Evolutionary conservation across 2,329 filamentous ascomycete species (phyloP).

Genomic region (Arthrobotrys megalospora): DNA sequence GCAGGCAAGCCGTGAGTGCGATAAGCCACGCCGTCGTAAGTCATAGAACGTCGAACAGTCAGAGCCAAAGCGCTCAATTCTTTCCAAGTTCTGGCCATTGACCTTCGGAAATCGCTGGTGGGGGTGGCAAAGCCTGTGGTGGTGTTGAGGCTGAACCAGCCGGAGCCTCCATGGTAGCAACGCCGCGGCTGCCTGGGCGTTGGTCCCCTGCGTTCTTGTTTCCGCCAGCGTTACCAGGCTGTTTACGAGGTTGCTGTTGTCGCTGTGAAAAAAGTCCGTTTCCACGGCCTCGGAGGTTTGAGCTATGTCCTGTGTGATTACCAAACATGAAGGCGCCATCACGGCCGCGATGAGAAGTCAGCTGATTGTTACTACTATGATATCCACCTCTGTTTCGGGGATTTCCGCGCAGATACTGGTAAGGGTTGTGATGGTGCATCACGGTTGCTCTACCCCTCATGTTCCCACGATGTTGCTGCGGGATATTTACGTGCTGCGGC

Average conservation of each 20-base stretch:
- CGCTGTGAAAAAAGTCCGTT: slow-evolving; percentile 28
- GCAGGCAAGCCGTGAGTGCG: not conserved
- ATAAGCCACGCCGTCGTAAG: not conserved
- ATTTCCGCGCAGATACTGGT: not conserved
- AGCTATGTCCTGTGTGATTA: slow-evolving; percentile 41
- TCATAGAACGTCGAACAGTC: not conserved
- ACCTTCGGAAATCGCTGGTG: slow-evolving; percentile 27
- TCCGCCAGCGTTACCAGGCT: slow-evolving; percentile 4
- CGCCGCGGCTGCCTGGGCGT: not conserved
- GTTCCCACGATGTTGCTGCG: not conserved
- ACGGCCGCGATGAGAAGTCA: slow-evolving; percentile 32
- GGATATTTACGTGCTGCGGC: not conserved
- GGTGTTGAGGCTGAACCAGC: not conserved
- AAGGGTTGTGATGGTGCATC: not conserved
- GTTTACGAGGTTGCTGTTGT: slow-evolving; percentile 21
- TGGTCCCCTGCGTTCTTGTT: slow-evolving; percentile 4
- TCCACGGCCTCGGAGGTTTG: slow-evolving; percentile 2
- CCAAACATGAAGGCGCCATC: slow-evolving; percentile 2
- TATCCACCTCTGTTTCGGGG: slow-evolving; percentile 24
- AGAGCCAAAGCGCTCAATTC: not conserved
- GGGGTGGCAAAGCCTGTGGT: slow-evolving; percentile 12
- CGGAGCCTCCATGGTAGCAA: not conserved
- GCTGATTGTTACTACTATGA: slow-evolving; percentile 28
- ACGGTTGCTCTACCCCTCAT: not conserved
- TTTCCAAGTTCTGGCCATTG: slow-evolving; percentile 53